Evolutionary conservation across 2,329 filamentous ascomycete genomes (phyloP), one percentile per base, ranked within the genome.

Genomic region (Colletotrichum sp.): DNA sequence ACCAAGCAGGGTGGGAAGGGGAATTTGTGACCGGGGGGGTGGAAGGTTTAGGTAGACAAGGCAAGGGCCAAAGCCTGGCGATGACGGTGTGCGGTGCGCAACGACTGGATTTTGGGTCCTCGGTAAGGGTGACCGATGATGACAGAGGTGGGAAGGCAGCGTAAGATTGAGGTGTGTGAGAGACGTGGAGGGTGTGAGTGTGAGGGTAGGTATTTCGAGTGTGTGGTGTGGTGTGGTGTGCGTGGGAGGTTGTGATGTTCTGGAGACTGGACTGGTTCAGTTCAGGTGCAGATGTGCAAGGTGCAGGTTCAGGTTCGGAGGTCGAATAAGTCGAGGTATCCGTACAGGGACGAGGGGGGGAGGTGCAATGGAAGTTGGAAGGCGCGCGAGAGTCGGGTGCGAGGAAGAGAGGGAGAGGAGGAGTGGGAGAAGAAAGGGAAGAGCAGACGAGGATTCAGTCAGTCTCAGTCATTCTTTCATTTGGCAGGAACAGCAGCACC

Each of bases 1-100:
- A 66, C 39, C 15, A 67, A 72, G 69, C 73, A 72, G 71, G 73
- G 70, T 61, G 36, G 69, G 60, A 55, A 34, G 69, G 60, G 26
- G 61, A 26, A 67, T 57, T 55, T 55, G 43, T 21, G 57, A 63
- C 63, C 55, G 26, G 73, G 73, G 72, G 24, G 28, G 68, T 75
- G 69, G 72, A 67, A 67, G 36, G 67, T 74, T 74, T 55, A 66
- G 68, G 68, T 66, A 57, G 60, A 63, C 65, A 64, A 36, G 59
- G 61, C 68, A 57, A 64, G 64, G 61, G 68, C 60, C 21, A 36
- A 59, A 34, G 73, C 55, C 57, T 59, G 70, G 66, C 70, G 70
- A 75, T 75, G 73, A 75, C 64, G 73, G 73, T 39, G 68, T 66
- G 52, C 18, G n/a, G 59, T 67, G 70, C 57, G 70, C 32, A 32